phyloP scores from a whole-genome alignment of 805 yeast species.

The Blastobotrys terrestris region DNA sequence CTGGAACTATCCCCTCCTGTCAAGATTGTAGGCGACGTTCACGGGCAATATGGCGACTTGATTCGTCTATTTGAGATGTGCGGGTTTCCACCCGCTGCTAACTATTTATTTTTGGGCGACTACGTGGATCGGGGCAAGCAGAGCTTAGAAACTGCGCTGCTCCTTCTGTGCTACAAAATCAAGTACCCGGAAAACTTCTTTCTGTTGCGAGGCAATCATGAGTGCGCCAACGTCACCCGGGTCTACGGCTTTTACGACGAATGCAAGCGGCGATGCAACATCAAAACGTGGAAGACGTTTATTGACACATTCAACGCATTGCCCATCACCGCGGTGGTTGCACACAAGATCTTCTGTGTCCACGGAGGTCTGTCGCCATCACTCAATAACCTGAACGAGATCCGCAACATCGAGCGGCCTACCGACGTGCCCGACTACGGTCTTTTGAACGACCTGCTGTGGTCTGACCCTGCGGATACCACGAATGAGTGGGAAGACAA shows the following conservation, averaged over 20 bases:
- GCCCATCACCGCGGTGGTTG: constrained; percentile 94
- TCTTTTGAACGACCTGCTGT: constrained; percentile 63
- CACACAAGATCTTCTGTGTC: constrained; percentile 88
- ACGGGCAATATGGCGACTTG: constrained; percentile 92
- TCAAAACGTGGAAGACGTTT: constrained; percentile 90
- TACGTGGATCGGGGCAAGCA: constrained; percentile 98
- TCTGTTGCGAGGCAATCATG: constrained; percentile 90
- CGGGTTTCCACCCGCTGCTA: constrained; percentile 94
- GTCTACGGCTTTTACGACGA: constrained; percentile 98
- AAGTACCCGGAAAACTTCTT: constrained; percentile 96
- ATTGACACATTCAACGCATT: constrained; percentile 92
- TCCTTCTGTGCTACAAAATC: constrained; percentile 86
- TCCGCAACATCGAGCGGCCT: constrained; percentile 67
- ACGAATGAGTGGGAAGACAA: constrained; percentile 83
- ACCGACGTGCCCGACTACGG: constrained; percentile 86
- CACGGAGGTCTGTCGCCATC: constrained; percentile 83
- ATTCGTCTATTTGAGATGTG: constrained; percentile 89
- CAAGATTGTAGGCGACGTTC: constrained; percentile 89
- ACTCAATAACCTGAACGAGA: constrained; percentile 66
- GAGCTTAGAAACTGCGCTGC: constrained; percentile 82
- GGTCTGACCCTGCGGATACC: constrained; percentile 85
- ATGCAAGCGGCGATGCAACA: constrained; percentile 87
- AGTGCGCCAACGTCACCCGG: constrained; percentile 93
- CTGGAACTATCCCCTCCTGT: constrained; percentile 83
- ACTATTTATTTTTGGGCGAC: constrained; percentile 89